Evolutionary conservation across 345 rosid species (phyloP).

Genomic region (Arabidopsis suecica): DNA sequence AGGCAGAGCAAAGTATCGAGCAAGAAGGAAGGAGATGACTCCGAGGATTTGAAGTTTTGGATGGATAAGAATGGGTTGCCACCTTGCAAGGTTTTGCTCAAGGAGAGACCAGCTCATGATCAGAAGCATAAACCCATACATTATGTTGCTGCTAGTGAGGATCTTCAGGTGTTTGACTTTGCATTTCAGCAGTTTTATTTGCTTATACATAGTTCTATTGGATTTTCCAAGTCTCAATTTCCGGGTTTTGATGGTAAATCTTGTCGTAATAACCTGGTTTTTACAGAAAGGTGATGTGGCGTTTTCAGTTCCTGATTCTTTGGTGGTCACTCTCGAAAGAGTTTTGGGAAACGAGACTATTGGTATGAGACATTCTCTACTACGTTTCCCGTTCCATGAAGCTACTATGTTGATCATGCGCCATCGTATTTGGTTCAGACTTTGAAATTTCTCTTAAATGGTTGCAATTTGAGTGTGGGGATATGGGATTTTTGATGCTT

Average conservation of each 20-base stretch:
- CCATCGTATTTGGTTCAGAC: background rate
- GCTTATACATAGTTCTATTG: background rate
- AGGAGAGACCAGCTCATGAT: constrained; percentile 75
- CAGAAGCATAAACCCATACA: constrained; percentile 74
- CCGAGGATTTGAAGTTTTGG: constrained; percentile 81
- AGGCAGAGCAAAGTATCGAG: constrained; percentile 48
- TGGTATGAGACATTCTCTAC: constrained; percentile 62
- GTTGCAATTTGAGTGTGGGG: constrained; percentile 1
- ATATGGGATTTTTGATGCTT: background rate
- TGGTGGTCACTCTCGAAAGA: constrained; percentile 95
- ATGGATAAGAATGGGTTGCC: constrained; percentile 93
- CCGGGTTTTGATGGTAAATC: background rate
- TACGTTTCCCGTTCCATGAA: background rate
- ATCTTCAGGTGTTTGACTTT: constrained; percentile 65
- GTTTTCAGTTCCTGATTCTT: constrained; percentile 81
- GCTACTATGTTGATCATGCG: background rate
- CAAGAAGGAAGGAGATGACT: constrained; percentile 59
- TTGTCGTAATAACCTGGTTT: background rate
- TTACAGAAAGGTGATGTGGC: constrained; percentile 82
- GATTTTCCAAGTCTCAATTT: background rate
- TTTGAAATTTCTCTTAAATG: background rate
- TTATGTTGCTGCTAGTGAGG: constrained; percentile 89
- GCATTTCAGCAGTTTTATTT: constrained; percentile 1
- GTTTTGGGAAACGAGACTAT: constrained; percentile 92
- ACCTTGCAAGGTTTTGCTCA: constrained; percentile 81